Percentiles rank a stretch among this genome's conserved stretches.
Conservation (phyloP, 176 grass and related monocot species). For the Tuctoria greenei region DNA sequence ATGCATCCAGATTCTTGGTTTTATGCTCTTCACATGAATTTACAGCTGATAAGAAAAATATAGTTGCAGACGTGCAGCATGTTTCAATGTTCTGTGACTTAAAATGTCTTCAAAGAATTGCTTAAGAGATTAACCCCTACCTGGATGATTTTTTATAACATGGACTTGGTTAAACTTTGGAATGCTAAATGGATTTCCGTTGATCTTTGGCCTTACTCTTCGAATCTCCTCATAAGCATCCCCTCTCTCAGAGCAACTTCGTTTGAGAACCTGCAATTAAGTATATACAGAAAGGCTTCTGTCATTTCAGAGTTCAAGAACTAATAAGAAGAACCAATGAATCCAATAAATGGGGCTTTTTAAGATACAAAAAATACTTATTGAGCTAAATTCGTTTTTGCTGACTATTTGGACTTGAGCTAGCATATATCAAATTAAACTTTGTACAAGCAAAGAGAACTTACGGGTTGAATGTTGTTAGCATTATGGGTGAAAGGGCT, state of each 20-base stretch:
- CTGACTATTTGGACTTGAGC: slow-evolving; percentile 3
- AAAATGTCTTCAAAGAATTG: not conserved
- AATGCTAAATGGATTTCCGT: slow-evolving; percentile 43
- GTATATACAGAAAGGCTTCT: slow-evolving; percentile 9
- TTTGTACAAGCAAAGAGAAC: slow-evolving; percentile 27
- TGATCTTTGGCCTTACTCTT: slow-evolving; percentile 57
- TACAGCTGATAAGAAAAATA: slow-evolving; percentile 8
- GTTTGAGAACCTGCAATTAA: slow-evolving; percentile 51
- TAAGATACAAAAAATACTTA: not conserved
- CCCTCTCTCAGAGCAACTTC: slow-evolving; percentile 44
- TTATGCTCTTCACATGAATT: slow-evolving; percentile 21
- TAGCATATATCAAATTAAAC: not conserved
- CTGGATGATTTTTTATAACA: slow-evolving; percentile 42
- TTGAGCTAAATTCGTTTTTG: not conserved
- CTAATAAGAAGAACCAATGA: not conserved
- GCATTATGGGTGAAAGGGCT: slow-evolving; percentile 35
- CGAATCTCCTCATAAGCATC: slow-evolving; percentile 38
- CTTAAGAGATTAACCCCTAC: slow-evolving; percentile 12
- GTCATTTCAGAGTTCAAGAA: not conserved
- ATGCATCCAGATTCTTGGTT: slow-evolving; percentile 20
- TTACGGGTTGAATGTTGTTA: slow-evolving; percentile 38
- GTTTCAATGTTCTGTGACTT: not conserved
- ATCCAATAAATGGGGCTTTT: not conserved
- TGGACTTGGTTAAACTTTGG: slow-evolving; percentile 61
- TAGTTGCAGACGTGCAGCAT: not conserved